A percentile compares a stretch with the other conserved stretches of the same genome.
These are phyloP conservation scores for Silene vulgaris DNA, from an alignment of 179 eudicot genomes.

Conservation along the genomic window DNA sequence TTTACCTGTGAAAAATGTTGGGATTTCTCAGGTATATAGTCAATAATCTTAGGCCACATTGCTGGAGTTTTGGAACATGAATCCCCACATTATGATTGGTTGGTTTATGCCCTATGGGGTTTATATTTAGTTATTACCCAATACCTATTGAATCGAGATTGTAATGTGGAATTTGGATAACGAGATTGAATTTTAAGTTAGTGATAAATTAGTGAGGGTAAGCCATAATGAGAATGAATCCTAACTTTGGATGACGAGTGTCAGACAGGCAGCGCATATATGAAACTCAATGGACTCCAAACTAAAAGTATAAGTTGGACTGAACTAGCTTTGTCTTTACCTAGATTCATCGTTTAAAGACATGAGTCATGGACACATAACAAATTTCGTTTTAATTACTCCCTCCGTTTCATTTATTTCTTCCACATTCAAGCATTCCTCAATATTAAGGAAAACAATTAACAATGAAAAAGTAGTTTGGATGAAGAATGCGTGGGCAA, in stretches of 20 bases:
- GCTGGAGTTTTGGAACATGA: background rate
- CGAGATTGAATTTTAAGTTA: background rate
- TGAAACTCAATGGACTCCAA: constrained; percentile 4
- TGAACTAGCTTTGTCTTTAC: constrained; percentile 4
- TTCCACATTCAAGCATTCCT: background rate
- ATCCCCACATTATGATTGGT: background rate
- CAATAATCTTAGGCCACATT: background rate
- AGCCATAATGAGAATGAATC: background rate
- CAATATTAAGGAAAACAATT: background rate
- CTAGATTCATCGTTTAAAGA: background rate
- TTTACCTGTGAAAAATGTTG: background rate
- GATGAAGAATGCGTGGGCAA: background rate
- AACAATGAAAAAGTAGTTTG: background rate
- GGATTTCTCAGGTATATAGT: background rate
- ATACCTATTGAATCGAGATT: background rate
- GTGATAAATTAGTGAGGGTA: background rate
- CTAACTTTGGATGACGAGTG: background rate
- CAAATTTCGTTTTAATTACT: background rate
- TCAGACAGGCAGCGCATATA: background rate
- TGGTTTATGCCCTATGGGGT: background rate
- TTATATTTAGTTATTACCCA: background rate
- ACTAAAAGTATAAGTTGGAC: background rate
- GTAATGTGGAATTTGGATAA: background rate
- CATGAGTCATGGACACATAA: background rate
- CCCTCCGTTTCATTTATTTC: background rate